phyloP scores from a whole-genome alignment of 768 basidiomycete species.

The Mycena rosella region DNA sequence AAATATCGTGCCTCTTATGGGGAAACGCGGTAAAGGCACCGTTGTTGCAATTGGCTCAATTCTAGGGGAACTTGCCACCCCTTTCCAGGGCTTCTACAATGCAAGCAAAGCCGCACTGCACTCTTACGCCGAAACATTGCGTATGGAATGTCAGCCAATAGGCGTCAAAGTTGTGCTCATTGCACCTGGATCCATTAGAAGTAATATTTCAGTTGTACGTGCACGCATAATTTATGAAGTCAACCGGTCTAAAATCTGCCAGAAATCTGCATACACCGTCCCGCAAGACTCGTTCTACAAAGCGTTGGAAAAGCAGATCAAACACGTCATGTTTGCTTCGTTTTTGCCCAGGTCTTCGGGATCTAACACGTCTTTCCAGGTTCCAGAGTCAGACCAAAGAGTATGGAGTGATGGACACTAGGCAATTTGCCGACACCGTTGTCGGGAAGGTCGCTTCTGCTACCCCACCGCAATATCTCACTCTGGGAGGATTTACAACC shows the following conservation, averaged over 20 bases:
- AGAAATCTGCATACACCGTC: slow-evolving; percentile 30
- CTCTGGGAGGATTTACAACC: slow-evolving; percentile 14
- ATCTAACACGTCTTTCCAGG: background rate
- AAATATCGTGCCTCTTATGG: slow-evolving; percentile 46
- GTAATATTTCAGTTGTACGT: slow-evolving; percentile 36
- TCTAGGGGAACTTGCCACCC: slow-evolving; percentile 44
- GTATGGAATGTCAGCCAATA: slow-evolving; percentile 47
- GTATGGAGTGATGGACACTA: slow-evolving; percentile 28
- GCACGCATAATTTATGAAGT: background rate
- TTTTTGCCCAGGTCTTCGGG: background rate
- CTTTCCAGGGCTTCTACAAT: slow-evolving; percentile 47
- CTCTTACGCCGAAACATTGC: slow-evolving; percentile 43
- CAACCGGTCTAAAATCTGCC: too few species aligned
- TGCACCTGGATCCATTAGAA: slow-evolving; percentile 42
- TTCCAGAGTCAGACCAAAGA: slow-evolving; percentile 30
- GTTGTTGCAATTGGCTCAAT: slow-evolving; percentile 49
- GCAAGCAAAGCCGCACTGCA: slow-evolving; percentile 49
- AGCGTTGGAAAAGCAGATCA: slow-evolving; percentile 28
- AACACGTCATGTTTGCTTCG: slow-evolving; percentile 14
- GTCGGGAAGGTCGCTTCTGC: slow-evolving; percentile 14
- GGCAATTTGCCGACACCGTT: slow-evolving; percentile 18
- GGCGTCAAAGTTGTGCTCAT: slow-evolving; percentile 48
- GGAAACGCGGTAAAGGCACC: slow-evolving; percentile 41
- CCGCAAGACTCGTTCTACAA: slow-evolving; percentile 26
- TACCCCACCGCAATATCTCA: slow-evolving; percentile 24